Base-by-base conservation (phyloP, 2,329 filamentous ascomycete species). In the Dothideomycetidae sp. region DNA sequence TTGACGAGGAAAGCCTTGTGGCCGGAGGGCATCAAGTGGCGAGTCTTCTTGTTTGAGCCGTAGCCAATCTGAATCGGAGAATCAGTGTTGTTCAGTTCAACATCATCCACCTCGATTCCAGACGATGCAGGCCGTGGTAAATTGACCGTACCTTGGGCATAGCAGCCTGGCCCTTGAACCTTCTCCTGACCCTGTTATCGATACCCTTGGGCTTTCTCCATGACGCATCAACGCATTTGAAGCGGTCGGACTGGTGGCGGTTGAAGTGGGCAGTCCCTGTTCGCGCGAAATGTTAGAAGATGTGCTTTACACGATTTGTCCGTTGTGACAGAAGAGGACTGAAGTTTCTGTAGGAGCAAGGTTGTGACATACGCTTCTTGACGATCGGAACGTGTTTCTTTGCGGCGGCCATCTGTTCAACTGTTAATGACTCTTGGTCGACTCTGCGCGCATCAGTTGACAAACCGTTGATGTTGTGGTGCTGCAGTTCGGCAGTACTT, bases 161-260 rank as follows among this genome's bases (percentile, higher is more conserved):
- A 60, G 78, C 76, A 67, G 81, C 80, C 70, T 82, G 83, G 61
- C 90, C 84, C 70, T 83, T 85, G 76, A 98, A 98, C 54, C 90
- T 83, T 75, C 90, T 78, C 64, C 90, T 82, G 63, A 98, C 88
- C 60, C 82, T 73, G 74, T 86, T 93, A 72, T 98, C 90, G 68
- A 98, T 98, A 84, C 90, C 90, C 83, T 98, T 98, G 55, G 90
- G 90, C 77, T 96, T 98, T 71, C 90, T 81, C 90, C 90, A 98
- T 75, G 75, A 79, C 53, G 81, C 64, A 61, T 73, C 78, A 54
- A 96, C 78, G 63, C 90, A 79, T 72, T 78, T 93, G 75, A 93
- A 98, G 64, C 79, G 79, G 70, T 96, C 90, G 67, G 75, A 82
- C 78, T 98, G 90, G 73, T 98, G 90, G 65, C 90, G 82, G 69